A percentile compares a stretch with the other conserved stretches of the same genome.
phyloP scores from a whole-genome alignment of 75 land plant genomes.

The Pinus taeda region DNA sequence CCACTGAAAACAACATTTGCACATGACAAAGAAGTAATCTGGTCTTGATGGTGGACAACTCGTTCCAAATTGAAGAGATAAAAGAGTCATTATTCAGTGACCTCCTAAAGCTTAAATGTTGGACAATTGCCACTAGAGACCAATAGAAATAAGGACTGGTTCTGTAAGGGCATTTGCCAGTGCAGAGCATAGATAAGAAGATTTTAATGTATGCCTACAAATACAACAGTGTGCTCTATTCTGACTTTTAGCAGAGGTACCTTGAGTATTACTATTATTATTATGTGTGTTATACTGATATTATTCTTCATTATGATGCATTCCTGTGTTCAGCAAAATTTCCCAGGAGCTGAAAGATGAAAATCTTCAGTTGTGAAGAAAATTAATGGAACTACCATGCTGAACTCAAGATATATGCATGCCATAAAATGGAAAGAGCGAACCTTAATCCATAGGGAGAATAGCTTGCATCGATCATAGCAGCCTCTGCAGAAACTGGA shows the following conservation, averaged over 20 bases:
- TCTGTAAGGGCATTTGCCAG: too few relatives aligned
- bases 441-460: constrained; percentile 68
- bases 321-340: neutral
- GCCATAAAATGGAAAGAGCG: neutral
- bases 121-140: too few relatives aligned
- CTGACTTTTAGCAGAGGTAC: neutral
- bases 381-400: neutral
- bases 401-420: neutral
- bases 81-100: too few relatives aligned
- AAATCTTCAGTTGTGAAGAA: neutral
- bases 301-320: neutral
- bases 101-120: too few relatives aligned
- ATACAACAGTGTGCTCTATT: neutral
- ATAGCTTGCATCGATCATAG: constrained; percentile 42
- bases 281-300: neutral
- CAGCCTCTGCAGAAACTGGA: constrained; percentile 39
- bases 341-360: neutral
- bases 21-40: too few relatives aligned
- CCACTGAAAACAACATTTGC: too few relatives aligned
- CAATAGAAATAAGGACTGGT: too few relatives aligned
- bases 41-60: too few relatives aligned
- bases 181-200: too few relatives aligned
- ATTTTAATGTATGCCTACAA: too few relatives aligned
- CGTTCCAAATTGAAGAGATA: too few relatives aligned
- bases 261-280: neutral